Evolutionary conservation across 495 filamentous ascomycete species (phyloP).

Genomic region (Penicillium verhagenii): DNA sequence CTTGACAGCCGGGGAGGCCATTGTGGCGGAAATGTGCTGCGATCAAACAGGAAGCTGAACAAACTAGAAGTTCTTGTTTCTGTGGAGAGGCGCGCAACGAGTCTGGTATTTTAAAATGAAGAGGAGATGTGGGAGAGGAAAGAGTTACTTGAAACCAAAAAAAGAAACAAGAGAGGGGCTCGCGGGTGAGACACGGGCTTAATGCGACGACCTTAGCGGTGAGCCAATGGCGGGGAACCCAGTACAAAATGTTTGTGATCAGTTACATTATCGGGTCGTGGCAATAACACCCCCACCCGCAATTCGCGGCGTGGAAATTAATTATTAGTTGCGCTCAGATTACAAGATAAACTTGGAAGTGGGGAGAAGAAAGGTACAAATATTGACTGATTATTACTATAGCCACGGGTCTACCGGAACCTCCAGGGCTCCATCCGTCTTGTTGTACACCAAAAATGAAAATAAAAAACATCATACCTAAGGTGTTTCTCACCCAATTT

Average conservation of each 20-base stretch:
- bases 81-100: slow-evolving; percentile 2
- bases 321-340: background rate
- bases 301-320: slow-evolving; percentile 17
- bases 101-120: slow-evolving; percentile 1
- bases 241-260: no score
- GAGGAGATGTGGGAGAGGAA: slow-evolving; percentile 8
- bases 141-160: slow-evolving; percentile 24
- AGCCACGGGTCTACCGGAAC: slow-evolving; percentile 14
- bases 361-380: slow-evolving; percentile 4
- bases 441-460: slow-evolving; percentile 13
- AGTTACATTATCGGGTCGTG: background rate
- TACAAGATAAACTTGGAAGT: background rate
- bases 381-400: slow-evolving; percentile 3
- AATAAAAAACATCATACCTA: background rate
- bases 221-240: slow-evolving; percentile 26
- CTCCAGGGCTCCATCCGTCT: slow-evolving; percentile 1
- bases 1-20: slow-evolving; percentile 47
- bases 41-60: slow-evolving; percentile 10
- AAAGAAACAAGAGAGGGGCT: slow-evolving; percentile 31
- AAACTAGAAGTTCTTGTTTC: slow-evolving; percentile 5
- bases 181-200: slow-evolving; percentile 29
- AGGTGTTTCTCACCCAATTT: slow-evolving; percentile 4
- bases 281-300: background rate
- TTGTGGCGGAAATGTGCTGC: slow-evolving; percentile 30
- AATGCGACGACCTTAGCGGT: slow-evolving; percentile 35